A percentile compares a stretch with the other conserved stretches of the same genome.
phyloP scores from a whole-genome alignment of 768 basidiomycete species.

The Rhizopogon sp. region DNA sequence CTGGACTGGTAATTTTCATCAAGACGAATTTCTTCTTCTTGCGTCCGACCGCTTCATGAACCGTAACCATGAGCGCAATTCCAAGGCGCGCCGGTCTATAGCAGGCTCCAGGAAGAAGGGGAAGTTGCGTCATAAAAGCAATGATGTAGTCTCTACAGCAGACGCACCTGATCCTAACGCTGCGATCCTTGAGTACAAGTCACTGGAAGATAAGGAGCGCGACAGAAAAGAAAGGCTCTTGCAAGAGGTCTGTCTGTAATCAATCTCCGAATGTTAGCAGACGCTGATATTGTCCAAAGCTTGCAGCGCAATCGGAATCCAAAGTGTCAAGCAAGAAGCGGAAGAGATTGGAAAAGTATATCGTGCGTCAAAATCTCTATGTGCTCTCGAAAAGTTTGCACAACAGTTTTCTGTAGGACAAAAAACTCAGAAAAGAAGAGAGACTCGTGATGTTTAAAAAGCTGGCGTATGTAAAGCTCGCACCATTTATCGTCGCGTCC shows the following conservation, averaged over 20 bases:
- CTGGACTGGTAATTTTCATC: not conserved
- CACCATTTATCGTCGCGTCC: constrained; percentile 8
- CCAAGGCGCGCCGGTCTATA: constrained; percentile 62
- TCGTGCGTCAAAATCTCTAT: constrained; percentile 45
- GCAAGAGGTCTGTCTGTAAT: constrained; percentile 46
- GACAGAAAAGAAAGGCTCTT: constrained; percentile 56
- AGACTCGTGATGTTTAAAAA: constrained; percentile 72
- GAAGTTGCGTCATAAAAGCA: constrained; percentile 33
- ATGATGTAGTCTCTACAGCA: constrained; percentile 14
- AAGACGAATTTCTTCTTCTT: not conserved
- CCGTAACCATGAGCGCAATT: constrained; percentile 38
- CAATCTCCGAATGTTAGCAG: not conserved
- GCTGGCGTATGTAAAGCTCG: constrained; percentile 55
- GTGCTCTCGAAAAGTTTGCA: not conserved
- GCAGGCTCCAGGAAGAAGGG: constrained; percentile 63
- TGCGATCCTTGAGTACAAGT: constrained; percentile 52
- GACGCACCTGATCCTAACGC: constrained; percentile 50
- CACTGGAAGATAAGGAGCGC: constrained; percentile 53
- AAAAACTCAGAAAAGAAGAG: constrained; percentile 90
- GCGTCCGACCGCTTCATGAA: constrained; percentile 14
- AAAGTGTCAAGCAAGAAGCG: constrained; percentile 83
- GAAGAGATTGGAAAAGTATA: constrained; percentile 88
- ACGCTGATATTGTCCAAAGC: constrained; percentile 11
- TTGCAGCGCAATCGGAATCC: constrained; percentile 47
- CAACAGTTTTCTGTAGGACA: constrained; percentile 48